Base-by-base conservation (phyloP, 345 rosid species). In the Citrus cavaleriei region DNA sequence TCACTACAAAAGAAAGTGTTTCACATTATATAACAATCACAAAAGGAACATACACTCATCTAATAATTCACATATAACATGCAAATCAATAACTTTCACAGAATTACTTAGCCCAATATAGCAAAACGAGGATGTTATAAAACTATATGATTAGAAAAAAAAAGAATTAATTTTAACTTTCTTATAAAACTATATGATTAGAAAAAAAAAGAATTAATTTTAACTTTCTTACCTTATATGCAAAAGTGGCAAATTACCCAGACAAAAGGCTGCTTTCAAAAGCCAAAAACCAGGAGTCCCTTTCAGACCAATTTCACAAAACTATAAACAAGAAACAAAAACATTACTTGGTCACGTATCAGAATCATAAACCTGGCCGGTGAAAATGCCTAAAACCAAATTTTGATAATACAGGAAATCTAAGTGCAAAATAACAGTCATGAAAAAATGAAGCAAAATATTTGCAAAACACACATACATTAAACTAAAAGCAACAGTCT, bases 181-280 rank as follows among this genome's bases (percentile, higher is more conserved):
- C 88, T 79, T 86, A 83, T 1, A 7, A n/a, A 32, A 63, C 7
- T 6, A 70, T 35, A 80, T 12, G 24, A 54, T 7, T 1, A 69
- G 22, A 34, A 19, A 27, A 37, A 42, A 42, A 42, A 42, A 34
- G 51, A 21, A 75, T 73, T 46, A 65, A 65, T 66, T 67, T 72
- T 73, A 80, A 79, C 76, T 79, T 79, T 80, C 88, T 79, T 86
- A 83, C 86, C 88, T 86, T 86, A 79, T 84, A 22, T 68, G 84
- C 74, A 76, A 8, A 13, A 16, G 30, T 19, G 19, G 72, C 57
- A 57, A 72, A 54, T 54, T 55, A 30, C 35, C 19, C 25, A 55
- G 59, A 66, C 10, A 8, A 35, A 62, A 24, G 0, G 27, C 54
- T 59, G 6, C 32, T 59, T 68, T 64, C 40, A 24, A 73, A 65